A percentile compares a stretch with the other conserved stretches of the same genome.
These are phyloP conservation scores for Neurospora sp. DNA, from an alignment of 495 filamentous ascomycete genomes.

Conservation along the genomic window DNA sequence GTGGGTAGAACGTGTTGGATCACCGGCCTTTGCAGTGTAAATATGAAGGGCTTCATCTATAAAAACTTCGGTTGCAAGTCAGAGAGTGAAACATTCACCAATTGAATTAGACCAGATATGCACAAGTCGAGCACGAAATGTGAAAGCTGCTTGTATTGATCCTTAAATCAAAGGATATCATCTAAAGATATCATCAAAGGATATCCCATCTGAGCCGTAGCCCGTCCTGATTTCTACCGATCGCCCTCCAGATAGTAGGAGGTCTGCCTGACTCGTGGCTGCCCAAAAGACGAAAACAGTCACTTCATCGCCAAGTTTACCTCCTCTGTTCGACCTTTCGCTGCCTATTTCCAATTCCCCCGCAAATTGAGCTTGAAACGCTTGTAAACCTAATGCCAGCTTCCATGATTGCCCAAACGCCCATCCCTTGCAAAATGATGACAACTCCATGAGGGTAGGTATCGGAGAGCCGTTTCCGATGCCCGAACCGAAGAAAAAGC, in stretches of 20 bases:
- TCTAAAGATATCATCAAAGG: not conserved
- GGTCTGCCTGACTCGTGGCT: not conserved
- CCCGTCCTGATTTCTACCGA: not conserved
- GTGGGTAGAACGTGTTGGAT: not conserved
- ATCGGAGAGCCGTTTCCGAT: not conserved
- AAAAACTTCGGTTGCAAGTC: not conserved
- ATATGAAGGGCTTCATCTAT: not conserved
- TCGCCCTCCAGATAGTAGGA: not conserved
- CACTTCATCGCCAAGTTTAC: not conserved
- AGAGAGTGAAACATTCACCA: not conserved
- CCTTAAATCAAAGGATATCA: not conserved
- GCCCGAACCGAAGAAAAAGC: not conserved
- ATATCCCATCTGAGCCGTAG: not conserved
- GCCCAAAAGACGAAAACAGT: not conserved
- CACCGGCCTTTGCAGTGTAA: not conserved
- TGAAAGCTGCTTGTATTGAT: not conserved
- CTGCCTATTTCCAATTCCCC: not conserved
- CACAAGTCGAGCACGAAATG: not conserved
- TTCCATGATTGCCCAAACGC: not conserved
- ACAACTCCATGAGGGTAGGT: not conserved
- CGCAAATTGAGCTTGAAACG: not conserved
- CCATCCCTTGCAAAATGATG: not conserved
- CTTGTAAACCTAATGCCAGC: not conserved
- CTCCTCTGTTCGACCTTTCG: not conserved
- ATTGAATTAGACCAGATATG: not conserved